Conservation (phyloP, 345 rosid species). For the Zanthoxylum bungeanum region DNA sequence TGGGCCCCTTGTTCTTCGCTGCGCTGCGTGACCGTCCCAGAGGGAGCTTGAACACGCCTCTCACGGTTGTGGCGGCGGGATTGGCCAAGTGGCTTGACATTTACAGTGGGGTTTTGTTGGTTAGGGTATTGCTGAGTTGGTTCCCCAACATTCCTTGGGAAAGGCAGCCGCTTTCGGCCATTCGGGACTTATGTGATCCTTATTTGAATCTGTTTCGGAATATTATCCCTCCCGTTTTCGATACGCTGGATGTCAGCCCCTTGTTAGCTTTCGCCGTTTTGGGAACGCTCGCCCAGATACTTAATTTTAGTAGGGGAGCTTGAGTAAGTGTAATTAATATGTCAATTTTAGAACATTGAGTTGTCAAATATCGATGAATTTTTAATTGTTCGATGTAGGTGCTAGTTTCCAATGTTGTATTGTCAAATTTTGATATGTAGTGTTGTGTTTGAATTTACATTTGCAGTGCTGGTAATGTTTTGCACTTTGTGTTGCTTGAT, state of each 20-base stretch:
- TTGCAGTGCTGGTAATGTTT: neutral
- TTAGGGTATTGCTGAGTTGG: slow-evolving; percentile 93
- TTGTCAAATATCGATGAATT: neutral
- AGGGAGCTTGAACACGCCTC: slow-evolving; percentile 63
- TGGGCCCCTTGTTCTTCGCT: slow-evolving; percentile 68
- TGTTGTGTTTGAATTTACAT: neutral
- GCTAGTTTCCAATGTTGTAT: neutral
- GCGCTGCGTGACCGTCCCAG: slow-evolving; percentile 47
- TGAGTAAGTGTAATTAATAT: neutral
- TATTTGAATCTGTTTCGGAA: slow-evolving; percentile 85
- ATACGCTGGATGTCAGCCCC: slow-evolving; percentile 83
- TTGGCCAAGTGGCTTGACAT: slow-evolving; percentile 86
- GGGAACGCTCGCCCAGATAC: slow-evolving; percentile 72
- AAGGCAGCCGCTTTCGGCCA: slow-evolving; percentile 77
- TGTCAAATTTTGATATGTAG: neutral
- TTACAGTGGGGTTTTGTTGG: slow-evolving; percentile 86
- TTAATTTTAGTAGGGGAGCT: slow-evolving; percentile 43
- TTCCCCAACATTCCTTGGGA: slow-evolving; percentile 96
- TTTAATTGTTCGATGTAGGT: neutral
- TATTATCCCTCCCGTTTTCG: slow-evolving; percentile 72
- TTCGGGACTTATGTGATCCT: slow-evolving; percentile 84
- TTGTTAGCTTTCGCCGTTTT: slow-evolving; percentile 76
- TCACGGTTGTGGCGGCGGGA: slow-evolving; percentile 86
- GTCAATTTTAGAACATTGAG: neutral
- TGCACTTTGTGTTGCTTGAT: neutral